A percentile compares a stretch with the other conserved stretches of the same genome.
Evolutionary conservation across 2,329 filamentous ascomycete genomes (phyloP).

Genomic region (Hypoxylon sp.): DNA sequence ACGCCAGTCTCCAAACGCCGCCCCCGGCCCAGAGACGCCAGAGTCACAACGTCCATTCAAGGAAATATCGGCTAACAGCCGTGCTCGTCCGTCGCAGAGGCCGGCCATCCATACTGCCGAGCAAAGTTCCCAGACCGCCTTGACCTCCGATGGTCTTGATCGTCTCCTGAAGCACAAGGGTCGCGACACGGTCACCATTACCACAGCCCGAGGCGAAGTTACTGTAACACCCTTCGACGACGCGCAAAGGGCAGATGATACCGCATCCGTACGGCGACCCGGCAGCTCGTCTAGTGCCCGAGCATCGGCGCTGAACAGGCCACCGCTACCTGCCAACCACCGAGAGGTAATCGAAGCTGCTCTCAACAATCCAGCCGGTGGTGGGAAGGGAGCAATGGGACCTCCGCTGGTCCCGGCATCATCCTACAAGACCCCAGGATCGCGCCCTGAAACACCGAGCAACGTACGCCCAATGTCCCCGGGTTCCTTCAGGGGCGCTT

Average conservation of each 20-base stretch:
- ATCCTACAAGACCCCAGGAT: slow-evolving; percentile 58
- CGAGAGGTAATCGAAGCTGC: slow-evolving; percentile 85
- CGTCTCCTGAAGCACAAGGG: slow-evolving; percentile 69
- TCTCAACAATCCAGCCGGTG: slow-evolving; percentile 62
- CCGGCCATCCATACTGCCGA: slow-evolving; percentile 62
- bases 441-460: slow-evolving; percentile 69
- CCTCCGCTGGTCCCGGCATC: slow-evolving; percentile 86
- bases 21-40: slow-evolving; percentile 55
- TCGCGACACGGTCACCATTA: slow-evolving; percentile 35
- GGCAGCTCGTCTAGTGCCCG: slow-evolving; percentile 75
- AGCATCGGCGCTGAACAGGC: slow-evolving; percentile 55
- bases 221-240: slow-evolving; percentile 41
- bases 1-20: slow-evolving; percentile 58
- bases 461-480: slow-evolving; percentile 55
- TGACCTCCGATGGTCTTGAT: slow-evolving; percentile 85
- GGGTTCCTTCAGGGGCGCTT: slow-evolving; percentile 60
- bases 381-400: slow-evolving; percentile 70
- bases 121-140: slow-evolving; percentile 79
- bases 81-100: slow-evolving; percentile 52
- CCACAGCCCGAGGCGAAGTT: slow-evolving; percentile 25
- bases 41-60: slow-evolving; percentile 66
- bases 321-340: slow-evolving; percentile 83
- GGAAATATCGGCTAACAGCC: slow-evolving; percentile 68
- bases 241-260: slow-evolving; percentile 48
- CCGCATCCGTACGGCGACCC: slow-evolving; percentile 61